phyloP scores from a whole-genome alignment of 2,329 filamentous ascomycete species.

The Colletotrichum higginsianum region DNA sequence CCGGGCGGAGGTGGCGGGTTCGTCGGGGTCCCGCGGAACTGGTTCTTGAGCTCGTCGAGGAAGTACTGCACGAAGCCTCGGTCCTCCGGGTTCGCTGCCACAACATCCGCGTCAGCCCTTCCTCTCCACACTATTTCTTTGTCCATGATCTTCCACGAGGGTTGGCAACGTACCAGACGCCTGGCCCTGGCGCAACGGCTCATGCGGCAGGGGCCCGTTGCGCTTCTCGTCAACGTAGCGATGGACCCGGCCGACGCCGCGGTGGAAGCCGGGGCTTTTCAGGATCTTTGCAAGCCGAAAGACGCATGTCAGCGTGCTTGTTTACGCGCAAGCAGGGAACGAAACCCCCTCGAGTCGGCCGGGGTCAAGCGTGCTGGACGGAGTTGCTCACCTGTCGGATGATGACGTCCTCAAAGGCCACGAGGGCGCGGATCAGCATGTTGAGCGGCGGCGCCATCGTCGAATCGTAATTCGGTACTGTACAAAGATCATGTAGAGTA shows the following conservation, averaged over 20 bases:
- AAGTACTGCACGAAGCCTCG: constrained; percentile 57
- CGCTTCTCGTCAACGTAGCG: constrained; percentile 63
- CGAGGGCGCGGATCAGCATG: constrained; percentile 31
- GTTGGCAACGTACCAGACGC: constrained; percentile 59
- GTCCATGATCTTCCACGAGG: too few species aligned
- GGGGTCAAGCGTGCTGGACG: not conserved
- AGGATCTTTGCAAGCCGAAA: constrained; percentile 57
- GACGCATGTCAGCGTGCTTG: not conserved
- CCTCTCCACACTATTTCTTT: not conserved
- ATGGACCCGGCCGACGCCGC: constrained; percentile 67
- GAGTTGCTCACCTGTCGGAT: constrained; percentile 32
- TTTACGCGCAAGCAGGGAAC: too few species aligned
- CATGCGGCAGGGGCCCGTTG: constrained; percentile 65
- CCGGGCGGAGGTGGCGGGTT: constrained; percentile 50
- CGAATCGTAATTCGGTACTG: too few species aligned
- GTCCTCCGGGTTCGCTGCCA: constrained; percentile 30
- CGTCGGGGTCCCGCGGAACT: constrained; percentile 62
- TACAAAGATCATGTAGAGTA: not conserved
- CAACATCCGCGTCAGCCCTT: not conserved
- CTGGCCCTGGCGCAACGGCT: constrained; percentile 66
- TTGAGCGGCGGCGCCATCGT: constrained; percentile 36
- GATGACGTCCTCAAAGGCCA: constrained; percentile 39
- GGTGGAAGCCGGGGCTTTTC: constrained; percentile 66
- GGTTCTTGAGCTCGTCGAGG: constrained; percentile 65
- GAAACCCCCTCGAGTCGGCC: not conserved